Base-by-base conservation (phyloP, 352 stramenopile species). In the Globisporangium apiculatum region DNA sequence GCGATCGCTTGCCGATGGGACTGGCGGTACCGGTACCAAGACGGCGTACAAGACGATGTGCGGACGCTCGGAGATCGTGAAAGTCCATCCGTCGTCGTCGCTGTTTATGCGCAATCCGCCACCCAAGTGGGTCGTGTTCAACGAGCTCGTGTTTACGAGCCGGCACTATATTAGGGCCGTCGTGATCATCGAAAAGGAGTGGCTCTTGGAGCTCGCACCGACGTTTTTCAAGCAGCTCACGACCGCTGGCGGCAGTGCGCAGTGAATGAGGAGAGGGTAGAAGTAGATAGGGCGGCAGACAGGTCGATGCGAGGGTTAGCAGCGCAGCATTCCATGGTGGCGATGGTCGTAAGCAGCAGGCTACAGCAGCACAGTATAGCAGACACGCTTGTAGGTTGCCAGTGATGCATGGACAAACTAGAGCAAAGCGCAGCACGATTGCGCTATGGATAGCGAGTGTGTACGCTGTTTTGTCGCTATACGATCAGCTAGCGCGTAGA, bases 131-230 rank as follows among this genome's bases (percentile, higher is more conserved):
- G 75, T 95, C 50, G 72, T 95, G 14, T 94, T 91, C 70, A 94
- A 96, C 60, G 88, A 97, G 63, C 71, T 97, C 45, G 86, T 97
- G 57, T 92, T 92, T 62, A 97, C 88, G 31, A 94, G 83, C 66
- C 95, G 94, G 58, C 86, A 97, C 64, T 97, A 96, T 70, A 91
- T 96, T 61, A 83, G 87, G 8, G 88, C 81, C 5, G 83, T 96
- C 8, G 63, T 95, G 35, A 71, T 92, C 24, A 92, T 97, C 55
- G 86, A 97, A 56, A 91, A 95, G 54, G 79, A 94, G 40, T 96
- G 88, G 88, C 75, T 96, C 8, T 48, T 94, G 12, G 85, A 96
- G 58, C 55, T 91, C 42, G 84, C 87, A 1, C 87, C 88, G 14
- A 73, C 74, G 7, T 94, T 95, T 48, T 96, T 96, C 58, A 82